phyloP scores from a whole-genome alignment of 257 asterid genomes.

The Mentha longifolia region DNA sequence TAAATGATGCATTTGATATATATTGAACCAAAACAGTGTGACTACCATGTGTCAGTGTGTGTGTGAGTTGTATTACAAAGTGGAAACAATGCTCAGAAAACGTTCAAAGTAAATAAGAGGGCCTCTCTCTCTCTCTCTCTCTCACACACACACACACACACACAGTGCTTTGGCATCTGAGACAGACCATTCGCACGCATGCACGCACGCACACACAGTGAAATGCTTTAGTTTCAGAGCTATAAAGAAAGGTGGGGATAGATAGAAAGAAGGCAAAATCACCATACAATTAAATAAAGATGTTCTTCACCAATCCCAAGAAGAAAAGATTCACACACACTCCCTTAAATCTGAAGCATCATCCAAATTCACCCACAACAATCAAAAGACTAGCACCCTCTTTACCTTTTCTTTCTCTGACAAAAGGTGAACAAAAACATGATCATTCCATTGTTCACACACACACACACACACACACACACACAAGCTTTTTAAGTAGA shows the following conservation, averaged over 20 bases:
- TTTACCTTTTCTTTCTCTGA: constrained; percentile 53
- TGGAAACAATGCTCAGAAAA: constrained; percentile 29
- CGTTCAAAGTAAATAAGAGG: constrained; percentile 7
- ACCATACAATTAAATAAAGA: constrained; percentile 28
- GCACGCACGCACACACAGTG: constrained; percentile 14
- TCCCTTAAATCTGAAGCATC: constrained; percentile 34
- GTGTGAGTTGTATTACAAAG: constrained; percentile 21
- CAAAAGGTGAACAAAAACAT: constrained; percentile 49
- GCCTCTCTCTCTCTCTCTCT: constrained; percentile 13
- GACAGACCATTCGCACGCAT: constrained; percentile 13
- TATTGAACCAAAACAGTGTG: too few relatives aligned
- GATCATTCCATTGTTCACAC: constrained; percentile 46
- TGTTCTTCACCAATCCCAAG: constrained; percentile 64
- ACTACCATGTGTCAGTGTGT: too few relatives aligned
- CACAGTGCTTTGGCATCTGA: not conserved
- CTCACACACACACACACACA: not conserved
- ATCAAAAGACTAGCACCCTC: constrained; percentile 42
- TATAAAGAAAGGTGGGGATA: constrained; percentile 38
- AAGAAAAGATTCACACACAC: constrained; percentile 30
- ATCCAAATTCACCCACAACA: constrained; percentile 35
- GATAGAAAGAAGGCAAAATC: constrained; percentile 29
- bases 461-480: constrained; percentile 41
- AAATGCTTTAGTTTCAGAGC: constrained; percentile 38
- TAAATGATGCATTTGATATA: too few relatives aligned
- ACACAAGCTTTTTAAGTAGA: constrained; percentile 32